Percentiles rank a stretch among this genome's conserved stretches.
Conservation (phyloP, 371 early-diverging fungal species). For the Mortierella sp. region DNA sequence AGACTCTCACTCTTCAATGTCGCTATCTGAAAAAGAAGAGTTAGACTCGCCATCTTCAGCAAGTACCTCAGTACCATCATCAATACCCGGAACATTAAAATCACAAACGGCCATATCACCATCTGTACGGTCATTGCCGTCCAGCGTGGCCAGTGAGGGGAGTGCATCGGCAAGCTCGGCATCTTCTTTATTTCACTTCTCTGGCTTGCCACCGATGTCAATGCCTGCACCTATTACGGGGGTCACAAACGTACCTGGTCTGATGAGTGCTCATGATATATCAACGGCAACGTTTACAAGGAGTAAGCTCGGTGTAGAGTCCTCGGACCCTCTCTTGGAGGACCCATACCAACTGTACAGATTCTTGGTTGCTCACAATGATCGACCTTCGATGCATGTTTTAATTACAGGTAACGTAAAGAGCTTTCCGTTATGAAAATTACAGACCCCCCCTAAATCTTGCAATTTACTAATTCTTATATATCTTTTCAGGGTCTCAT, state of each 20-base stretch:
- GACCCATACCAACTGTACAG: slow-evolving; percentile 51
- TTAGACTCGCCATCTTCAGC: neutral
- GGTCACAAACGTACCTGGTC: slow-evolving; percentile 3
- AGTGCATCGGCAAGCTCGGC: neutral
- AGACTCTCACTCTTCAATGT: neutral
- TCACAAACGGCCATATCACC: neutral
- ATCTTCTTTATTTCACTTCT: neutral
- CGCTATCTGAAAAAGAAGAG: neutral
- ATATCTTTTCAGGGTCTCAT: slow-evolving; percentile 21
- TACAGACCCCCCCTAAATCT: neutral
- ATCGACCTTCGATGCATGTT: slow-evolving; percentile 46
- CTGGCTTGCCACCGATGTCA: neutral
- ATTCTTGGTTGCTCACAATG: slow-evolving; percentile 52
- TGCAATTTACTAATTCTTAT: neutral
- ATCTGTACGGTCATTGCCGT: neutral
- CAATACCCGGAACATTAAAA: slow-evolving; percentile 4
- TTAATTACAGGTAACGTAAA: slow-evolving; percentile 35
- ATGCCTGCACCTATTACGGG: slow-evolving; percentile 16
- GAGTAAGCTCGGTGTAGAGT: slow-evolving; percentile 29
- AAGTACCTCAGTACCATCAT: neutral
- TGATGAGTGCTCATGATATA: slow-evolving; percentile 28
- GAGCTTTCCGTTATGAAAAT: neutral
- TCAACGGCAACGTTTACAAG: slow-evolving; percentile 25
- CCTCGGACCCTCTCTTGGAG: slow-evolving; percentile 27
- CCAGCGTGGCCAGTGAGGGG: neutral